Conservation (phyloP, 306 rosid species). For the Parietaria judaica region DNA sequence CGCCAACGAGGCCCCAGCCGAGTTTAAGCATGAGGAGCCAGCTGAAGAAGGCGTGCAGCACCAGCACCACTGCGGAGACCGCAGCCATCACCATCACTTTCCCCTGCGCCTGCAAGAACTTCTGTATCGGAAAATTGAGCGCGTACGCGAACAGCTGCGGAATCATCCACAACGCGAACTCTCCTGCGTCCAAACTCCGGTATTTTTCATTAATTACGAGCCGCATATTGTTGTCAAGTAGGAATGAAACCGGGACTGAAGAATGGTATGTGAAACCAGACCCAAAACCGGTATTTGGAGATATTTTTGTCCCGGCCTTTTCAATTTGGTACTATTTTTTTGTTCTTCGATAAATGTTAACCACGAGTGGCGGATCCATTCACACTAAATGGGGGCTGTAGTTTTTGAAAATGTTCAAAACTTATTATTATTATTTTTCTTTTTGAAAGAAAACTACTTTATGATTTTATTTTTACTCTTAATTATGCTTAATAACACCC, state of each 20-base stretch:
- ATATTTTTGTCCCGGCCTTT: too few species aligned
- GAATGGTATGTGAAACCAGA: too few species aligned
- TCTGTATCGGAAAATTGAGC: slow-evolving; percentile 56
- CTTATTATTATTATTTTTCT: neutral
- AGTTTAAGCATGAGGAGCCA: slow-evolving; percentile 55
- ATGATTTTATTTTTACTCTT: neutral
- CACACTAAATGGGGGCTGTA: too few species aligned
- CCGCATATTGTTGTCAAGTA: too few species aligned
- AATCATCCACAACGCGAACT: slow-evolving; percentile 57
- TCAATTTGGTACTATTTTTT: too few species aligned
- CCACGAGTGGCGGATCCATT: too few species aligned
- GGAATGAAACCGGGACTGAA: too few species aligned
- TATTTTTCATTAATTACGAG: neutral
- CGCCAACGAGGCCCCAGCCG: slow-evolving; percentile 57
- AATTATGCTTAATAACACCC: too few species aligned
- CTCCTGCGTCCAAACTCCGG: slow-evolving; percentile 27
- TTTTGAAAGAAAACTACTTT: neutral
- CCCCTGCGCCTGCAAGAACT: slow-evolving; percentile 71
- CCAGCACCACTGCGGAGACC: slow-evolving; percentile 35
- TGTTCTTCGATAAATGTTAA: too few species aligned
- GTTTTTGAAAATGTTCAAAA: too few species aligned
- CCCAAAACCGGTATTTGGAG: too few species aligned
- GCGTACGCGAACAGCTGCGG: slow-evolving; percentile 75
- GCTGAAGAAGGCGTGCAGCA: slow-evolving; percentile 40
- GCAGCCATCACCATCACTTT: slow-evolving; percentile 54